Conservation (phyloP, 768 basidiomycete species). For the Tulasnella sp. region DNA sequence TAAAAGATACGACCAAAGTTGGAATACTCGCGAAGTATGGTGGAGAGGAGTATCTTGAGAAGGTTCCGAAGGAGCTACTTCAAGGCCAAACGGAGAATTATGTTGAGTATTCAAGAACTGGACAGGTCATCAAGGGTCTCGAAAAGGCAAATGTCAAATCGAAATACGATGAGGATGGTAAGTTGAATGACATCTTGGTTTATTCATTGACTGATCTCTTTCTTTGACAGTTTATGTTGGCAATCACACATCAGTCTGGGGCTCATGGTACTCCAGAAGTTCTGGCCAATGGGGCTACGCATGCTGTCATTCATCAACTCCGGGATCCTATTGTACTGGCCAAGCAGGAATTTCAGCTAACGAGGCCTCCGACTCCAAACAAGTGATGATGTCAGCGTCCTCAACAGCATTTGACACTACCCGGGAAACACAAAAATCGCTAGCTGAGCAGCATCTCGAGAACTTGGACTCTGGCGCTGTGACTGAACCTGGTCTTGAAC, state of each 20-base stretch:
- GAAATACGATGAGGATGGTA: slow-evolving; percentile 95
- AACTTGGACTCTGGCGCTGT: not conserved
- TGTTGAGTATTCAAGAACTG: slow-evolving; percentile 89
- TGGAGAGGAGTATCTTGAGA: slow-evolving; percentile 82
- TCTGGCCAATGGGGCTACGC: slow-evolving; percentile 79
- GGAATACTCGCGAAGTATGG: slow-evolving; percentile 89
- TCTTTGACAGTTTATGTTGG: slow-evolving; percentile 59
- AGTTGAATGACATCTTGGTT: slow-evolving; percentile 23
- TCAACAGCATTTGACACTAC: not conserved
- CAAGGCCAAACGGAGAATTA: slow-evolving; percentile 95
- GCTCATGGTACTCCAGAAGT: slow-evolving; percentile 75
- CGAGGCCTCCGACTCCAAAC: slow-evolving; percentile 59
- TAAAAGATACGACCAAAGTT: slow-evolving; percentile 77
- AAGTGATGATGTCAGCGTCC: not conserved
- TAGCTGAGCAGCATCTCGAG: slow-evolving; percentile 2
- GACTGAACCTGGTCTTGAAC: slow-evolving; percentile 1
- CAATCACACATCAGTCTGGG: slow-evolving; percentile 96
- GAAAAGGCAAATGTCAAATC: slow-evolving; percentile 78
- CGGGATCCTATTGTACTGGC: slow-evolving; percentile 86
- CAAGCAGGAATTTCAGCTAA: slow-evolving; percentile 68
- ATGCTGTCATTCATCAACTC: slow-evolving; percentile 81
- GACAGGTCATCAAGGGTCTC: slow-evolving; percentile 80
- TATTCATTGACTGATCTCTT: slow-evolving; percentile 12
- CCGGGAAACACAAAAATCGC: not conserved
- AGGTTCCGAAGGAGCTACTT: slow-evolving; percentile 81